Conservation (phyloP, 345 rosid species). For the Pugionium cornutum region DNA sequence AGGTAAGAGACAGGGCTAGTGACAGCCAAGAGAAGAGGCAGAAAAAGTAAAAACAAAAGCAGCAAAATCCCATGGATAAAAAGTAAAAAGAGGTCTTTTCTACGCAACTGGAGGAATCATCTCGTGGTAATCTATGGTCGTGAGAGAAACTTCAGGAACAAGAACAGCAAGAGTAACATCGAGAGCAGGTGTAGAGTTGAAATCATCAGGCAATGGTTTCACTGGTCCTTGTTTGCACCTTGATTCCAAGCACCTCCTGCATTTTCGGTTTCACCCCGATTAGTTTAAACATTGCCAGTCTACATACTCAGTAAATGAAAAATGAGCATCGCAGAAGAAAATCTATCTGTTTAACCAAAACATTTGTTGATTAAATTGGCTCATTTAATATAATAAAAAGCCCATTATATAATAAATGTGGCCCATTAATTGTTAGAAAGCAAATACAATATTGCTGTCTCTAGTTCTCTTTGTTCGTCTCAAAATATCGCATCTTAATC, state of each 20-base stretch:
- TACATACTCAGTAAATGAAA: not conserved
- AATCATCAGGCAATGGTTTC: constrained; percentile 69
- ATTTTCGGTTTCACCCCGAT: not conserved
- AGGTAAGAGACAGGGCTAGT: not conserved
- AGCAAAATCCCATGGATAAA: not conserved
- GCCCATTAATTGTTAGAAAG: too few relatives aligned
- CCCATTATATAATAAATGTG: too few relatives aligned
- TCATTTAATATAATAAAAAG: too few relatives aligned
- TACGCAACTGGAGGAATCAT: constrained; percentile 44
- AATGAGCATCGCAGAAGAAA: not conserved
- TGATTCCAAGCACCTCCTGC: constrained; percentile 78
- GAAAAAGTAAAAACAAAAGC: not conserved
- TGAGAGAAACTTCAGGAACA: constrained; percentile 31
- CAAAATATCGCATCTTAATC: too few relatives aligned
- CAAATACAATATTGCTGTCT: too few relatives aligned
- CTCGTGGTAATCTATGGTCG: constrained; percentile 47
- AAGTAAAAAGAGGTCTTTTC: not conserved
- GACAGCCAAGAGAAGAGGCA: not conserved
- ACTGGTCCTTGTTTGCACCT: constrained; percentile 66
- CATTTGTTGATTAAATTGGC: constrained; percentile 42
- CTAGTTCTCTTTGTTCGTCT: too few relatives aligned
- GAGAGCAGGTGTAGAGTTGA: not conserved
- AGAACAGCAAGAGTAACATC: constrained; percentile 18
- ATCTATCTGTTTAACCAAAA: constrained; percentile 67
- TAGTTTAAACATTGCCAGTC: not conserved